Percentiles rank a stretch among this genome's conserved stretches.
Evolutionary conservation across 345 rosid species (phyloP).

Genomic region (Camelina neglecta): DNA sequence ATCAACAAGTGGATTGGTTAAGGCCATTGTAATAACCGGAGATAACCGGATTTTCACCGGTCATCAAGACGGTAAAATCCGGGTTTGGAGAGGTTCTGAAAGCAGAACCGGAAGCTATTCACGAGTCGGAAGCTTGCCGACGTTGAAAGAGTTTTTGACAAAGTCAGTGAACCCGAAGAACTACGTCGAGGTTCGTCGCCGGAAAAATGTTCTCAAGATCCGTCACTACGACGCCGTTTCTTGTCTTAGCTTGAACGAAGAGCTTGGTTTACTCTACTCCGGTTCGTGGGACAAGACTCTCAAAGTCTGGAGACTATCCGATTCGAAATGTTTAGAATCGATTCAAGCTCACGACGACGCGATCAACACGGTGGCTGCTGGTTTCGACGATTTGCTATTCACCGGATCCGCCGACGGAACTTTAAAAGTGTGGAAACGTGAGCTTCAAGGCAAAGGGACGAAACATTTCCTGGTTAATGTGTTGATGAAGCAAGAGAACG

Average conservation of each 20-base stretch:
- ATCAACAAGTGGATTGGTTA: slow-evolving; percentile 63
- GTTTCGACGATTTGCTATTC: slow-evolving; percentile 56
- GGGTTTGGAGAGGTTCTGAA: slow-evolving; percentile 60
- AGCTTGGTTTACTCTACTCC: slow-evolving; percentile 60
- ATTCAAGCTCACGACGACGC: slow-evolving; percentile 71
- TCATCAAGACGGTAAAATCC: slow-evolving; percentile 74
- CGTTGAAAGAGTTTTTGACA: slow-evolving; percentile 53
- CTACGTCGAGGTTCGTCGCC: slow-evolving; percentile 64
- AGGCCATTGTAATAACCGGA: slow-evolving; percentile 50
- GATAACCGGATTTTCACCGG: slow-evolving; percentile 63
- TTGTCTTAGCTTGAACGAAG: slow-evolving; percentile 61
- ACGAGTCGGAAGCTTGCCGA: slow-evolving; percentile 59
- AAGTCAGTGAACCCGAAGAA: slow-evolving; percentile 62
- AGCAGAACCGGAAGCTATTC: slow-evolving; percentile 47
- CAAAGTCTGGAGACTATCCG: slow-evolving; percentile 63
- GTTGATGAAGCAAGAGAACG: slow-evolving; percentile 68
- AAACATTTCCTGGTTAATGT: slow-evolving; percentile 63
- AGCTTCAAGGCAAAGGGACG: slow-evolving; percentile 59
- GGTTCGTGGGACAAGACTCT: slow-evolving; percentile 75
- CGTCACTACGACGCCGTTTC: slow-evolving; percentile 70
- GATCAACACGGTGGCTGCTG: slow-evolving; percentile 57
- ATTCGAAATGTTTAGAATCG: slow-evolving; percentile 64
- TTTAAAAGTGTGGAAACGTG: slow-evolving; percentile 68
- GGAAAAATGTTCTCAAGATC: slow-evolving; percentile 55
- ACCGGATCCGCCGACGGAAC: slow-evolving; percentile 80